A percentile compares a stretch with the other conserved stretches of the same genome.
phyloP scores from a whole-genome alignment of 2,329 filamentous ascomycete species.

The Cadophora gregata region DNA sequence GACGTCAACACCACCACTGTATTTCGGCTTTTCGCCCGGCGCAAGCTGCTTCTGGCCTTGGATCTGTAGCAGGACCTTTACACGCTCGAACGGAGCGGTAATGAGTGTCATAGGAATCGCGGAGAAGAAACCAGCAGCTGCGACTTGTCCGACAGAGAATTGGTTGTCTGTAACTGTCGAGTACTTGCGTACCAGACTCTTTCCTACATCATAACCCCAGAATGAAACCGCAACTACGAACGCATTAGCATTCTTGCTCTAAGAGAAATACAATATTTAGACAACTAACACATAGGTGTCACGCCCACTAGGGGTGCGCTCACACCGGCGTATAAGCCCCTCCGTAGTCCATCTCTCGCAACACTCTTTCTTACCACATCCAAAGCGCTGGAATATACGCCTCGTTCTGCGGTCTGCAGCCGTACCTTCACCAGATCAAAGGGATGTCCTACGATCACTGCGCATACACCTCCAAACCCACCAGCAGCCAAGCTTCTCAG shows the following conservation, averaged over 20 bases:
- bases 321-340: constrained; percentile 95
- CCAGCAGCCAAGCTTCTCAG: constrained; percentile 86
- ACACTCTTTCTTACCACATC: constrained; percentile 91
- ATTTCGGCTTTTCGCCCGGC: constrained; percentile 91
- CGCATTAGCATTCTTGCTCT: background rate
- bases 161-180: constrained; percentile 71
- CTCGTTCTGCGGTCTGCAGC: constrained; percentile 92
- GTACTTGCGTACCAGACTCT: constrained; percentile 77
- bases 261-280: background rate
- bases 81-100: constrained; percentile 98
- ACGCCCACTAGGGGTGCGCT: constrained; percentile 93
- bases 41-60: constrained; percentile 87
- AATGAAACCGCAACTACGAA: constrained; percentile 69
- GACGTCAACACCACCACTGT: constrained; percentile 86
- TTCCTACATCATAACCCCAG: constrained; percentile 95
- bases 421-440: constrained; percentile 99
- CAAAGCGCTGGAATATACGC: constrained; percentile 87
- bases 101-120: constrained; percentile 97
- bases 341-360: constrained; percentile 78
- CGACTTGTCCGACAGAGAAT: constrained; percentile 86
- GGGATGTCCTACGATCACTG: constrained; percentile 92
- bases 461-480: constrained; percentile 91
- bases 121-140: constrained; percentile 94
- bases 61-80: constrained; percentile 98
- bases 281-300: constrained; percentile 93